phyloP scores from a whole-genome alignment of 345 rosid genomes.

The Kernera saxatilis region DNA sequence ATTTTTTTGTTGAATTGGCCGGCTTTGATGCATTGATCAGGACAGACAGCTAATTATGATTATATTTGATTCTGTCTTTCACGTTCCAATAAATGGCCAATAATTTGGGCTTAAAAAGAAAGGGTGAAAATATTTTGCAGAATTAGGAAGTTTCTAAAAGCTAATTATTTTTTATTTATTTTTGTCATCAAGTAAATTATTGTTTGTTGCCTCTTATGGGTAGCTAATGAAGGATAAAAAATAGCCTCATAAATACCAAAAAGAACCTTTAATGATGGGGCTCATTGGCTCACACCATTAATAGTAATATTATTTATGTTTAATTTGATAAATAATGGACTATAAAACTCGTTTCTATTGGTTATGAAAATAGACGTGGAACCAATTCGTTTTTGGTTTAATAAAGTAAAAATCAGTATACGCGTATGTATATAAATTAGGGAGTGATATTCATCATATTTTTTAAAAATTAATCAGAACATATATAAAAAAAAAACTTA shows the following conservation, averaged over 20 bases:
- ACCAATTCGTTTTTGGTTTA: neutral
- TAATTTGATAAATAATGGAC: neutral
- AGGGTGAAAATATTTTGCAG: neutral
- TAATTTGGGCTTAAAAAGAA: neutral
- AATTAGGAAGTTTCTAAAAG: neutral
- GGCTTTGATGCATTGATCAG: slow-evolving; percentile 20
- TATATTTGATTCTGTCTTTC: slow-evolving; percentile 14
- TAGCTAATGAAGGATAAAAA: neutral
- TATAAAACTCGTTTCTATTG: neutral
- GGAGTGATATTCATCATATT: neutral
- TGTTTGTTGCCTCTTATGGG: neutral
- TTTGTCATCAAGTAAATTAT: neutral
- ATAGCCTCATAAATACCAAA: neutral
- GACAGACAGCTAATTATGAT: slow-evolving; percentile 23
- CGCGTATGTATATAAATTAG: neutral
- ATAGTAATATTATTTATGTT: neutral
- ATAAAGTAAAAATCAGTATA: neutral
- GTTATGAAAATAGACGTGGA: neutral
- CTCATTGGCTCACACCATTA: neutral
- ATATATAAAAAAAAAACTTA: neutral
- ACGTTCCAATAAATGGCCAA: slow-evolving; percentile 13
- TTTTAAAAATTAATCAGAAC: neutral
- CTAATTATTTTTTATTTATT: neutral
- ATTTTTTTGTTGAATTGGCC: slow-evolving; percentile 13
- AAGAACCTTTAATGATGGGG: neutral